Evolutionary conservation across 495 filamentous ascomycete genomes (phyloP), one percentile per base, ranked within the genome.

Genomic region (Parathielavia appendiculata): DNA sequence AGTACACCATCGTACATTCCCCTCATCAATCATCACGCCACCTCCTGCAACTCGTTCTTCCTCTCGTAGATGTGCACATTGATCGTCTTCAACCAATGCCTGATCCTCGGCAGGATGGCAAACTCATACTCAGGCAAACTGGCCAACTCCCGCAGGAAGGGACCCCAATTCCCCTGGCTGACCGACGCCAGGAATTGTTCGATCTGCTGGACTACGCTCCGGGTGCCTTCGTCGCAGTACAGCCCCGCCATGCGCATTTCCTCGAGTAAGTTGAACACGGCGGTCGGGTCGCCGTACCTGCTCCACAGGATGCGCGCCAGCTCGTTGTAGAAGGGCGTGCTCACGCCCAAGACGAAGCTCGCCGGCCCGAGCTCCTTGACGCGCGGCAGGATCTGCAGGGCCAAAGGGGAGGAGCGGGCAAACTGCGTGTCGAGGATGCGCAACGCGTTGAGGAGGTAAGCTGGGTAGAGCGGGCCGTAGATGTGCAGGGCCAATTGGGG

Each of bases 221-320:
- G 65, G 2, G 87, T 89, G n/a, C 74, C 75, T 0, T 59, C 59
- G 59, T 90, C 79, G 35, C 81, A 79, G 19, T 81, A 81, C 23
- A 92, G 69, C 9, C 88, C 90, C 1, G 76, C 81, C 10, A 79
- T 69, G 40, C 88, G 83, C 91, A 96, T 96, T 69, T 96, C 90
- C 43, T 75, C 71, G 8, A 95, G 71, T 5, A 91, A 71, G 12
- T 82, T 74, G 12, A 85, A 66, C 36, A 92, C 80, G 11, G 76
- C 79, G 11, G 71, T 63, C 1, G 88, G 71, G 63, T 93, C 83
- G 6, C 79, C 75, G 60, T 83, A 83, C 4, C 79, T 77, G 35
- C 69, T 70, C 85, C 88, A 92, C 57, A 82, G 73, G 36, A 87
- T 79, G 23, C 73, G 63, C 20, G 91, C 74, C 38, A 92, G 72